Percentiles rank a stretch among this genome's conserved stretches.
phyloP scores from a whole-genome alignment of 257 asterid species.

The Ballota nigra region DNA sequence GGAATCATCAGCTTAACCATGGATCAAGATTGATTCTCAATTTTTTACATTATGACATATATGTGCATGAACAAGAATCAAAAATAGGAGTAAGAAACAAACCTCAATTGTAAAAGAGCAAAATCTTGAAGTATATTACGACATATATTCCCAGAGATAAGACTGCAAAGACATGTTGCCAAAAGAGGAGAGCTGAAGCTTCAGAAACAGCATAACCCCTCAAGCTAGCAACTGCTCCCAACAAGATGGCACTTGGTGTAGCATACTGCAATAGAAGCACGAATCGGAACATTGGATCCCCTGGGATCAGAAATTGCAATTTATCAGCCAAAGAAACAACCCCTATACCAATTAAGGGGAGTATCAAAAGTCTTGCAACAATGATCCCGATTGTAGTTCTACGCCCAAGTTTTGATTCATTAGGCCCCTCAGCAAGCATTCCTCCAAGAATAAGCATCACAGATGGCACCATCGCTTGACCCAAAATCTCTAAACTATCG shows the following conservation, averaged over 20 bases:
- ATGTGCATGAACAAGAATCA: neutral
- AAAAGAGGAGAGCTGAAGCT: conserved; percentile 89
- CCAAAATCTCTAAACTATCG: conserved; percentile 77
- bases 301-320: conserved; percentile 43
- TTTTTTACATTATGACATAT: neutral
- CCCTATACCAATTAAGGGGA: conserved; percentile 69
- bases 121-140: conserved; percentile 62
- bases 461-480: conserved; percentile 89
- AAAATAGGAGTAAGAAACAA: conserved; percentile 13
- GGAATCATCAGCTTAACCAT: neutral
- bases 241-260: conserved; percentile 80
- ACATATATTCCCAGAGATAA: conserved; percentile 62
- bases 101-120: conserved; percentile 45
- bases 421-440: conserved; percentile 93
- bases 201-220: conserved; percentile 86
- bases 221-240: conserved; percentile 91
- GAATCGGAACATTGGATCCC: conserved; percentile 72
- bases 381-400: conserved; percentile 68
- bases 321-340: conserved; percentile 60
- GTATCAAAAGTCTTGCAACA: conserved; percentile 68
- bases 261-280: conserved; percentile 89
- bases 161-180: conserved; percentile 81
- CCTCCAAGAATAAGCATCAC: conserved; percentile 94
- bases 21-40: neutral
- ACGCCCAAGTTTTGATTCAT: conserved; percentile 68